Percentiles rank a stretch among this genome's conserved stretches.
phyloP scores from a whole-genome alignment of 1,139 yeast species.

The Saccharomyces hybrid region DNA sequence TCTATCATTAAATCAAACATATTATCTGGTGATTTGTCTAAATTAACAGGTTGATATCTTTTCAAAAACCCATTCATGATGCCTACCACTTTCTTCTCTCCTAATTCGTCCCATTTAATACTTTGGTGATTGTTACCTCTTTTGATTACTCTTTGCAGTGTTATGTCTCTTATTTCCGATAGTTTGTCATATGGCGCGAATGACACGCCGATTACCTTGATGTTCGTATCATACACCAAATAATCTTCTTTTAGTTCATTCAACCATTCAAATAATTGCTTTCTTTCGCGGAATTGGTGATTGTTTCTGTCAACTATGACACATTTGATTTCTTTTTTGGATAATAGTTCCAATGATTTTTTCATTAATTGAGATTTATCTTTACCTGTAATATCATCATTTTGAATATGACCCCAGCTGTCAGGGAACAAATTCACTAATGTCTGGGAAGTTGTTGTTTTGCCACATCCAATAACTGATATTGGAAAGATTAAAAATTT shows the following conservation, averaged over 20 bases:
- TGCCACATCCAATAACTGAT: constrained; percentile 93
- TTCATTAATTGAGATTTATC: constrained; percentile 46
- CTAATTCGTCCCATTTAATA: constrained; percentile 49
- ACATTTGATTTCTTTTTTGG: constrained; percentile 33
- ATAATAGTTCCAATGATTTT: constrained; percentile 40
- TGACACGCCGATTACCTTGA: constrained; percentile 59
- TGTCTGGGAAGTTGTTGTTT: constrained; percentile 72
- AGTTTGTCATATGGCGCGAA: constrained; percentile 43
- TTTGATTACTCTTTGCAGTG: constrained; percentile 49
- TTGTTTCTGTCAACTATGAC: constrained; percentile 83
- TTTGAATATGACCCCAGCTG: constrained; percentile 73
- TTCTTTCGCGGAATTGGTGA: constrained; percentile 62
- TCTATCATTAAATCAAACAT: constrained; percentile 59
- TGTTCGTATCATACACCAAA: constrained; percentile 33
- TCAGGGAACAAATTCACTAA: constrained; percentile 46
- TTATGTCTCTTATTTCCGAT: constrained; percentile 35
- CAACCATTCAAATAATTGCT: constrained; percentile 55
- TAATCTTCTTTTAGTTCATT: constrained; percentile 35
- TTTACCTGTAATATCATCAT: constrained; percentile 59
- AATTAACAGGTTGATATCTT: constrained; percentile 56
- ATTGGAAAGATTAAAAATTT: constrained; percentile 71
- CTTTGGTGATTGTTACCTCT: constrained; percentile 93
- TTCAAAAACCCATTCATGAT: constrained; percentile 70
- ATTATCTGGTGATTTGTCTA: constrained; percentile 49
- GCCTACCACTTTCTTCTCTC: constrained; percentile 41